Conservation (phyloP, 192 early-diverging fungal genomes). For the Gaertneriomyces semiglobifer region DNA sequence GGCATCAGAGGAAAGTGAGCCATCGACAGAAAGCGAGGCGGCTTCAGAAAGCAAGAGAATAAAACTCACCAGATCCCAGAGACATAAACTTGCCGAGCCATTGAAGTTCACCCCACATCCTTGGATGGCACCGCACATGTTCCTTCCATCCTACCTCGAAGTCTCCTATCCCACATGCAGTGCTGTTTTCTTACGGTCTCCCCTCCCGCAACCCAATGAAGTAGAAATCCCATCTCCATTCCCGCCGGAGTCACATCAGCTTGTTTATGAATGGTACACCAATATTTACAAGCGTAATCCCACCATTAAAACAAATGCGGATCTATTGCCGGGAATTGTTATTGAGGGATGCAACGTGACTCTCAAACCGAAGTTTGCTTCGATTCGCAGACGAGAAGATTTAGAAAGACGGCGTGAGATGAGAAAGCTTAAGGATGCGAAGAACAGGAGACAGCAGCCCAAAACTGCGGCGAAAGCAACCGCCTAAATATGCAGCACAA, state of each 20-base stretch:
- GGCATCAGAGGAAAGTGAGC: too few relatives aligned
- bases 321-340: slow-evolving; percentile 33
- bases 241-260: slow-evolving; percentile 82
- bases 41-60: slow-evolving; percentile 53
- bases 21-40: background rate
- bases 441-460: too few relatives aligned
- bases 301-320: slow-evolving; percentile 8
- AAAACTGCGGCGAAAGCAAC: too few relatives aligned
- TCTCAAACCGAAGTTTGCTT: slow-evolving; percentile 52
- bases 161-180: slow-evolving; percentile 95
- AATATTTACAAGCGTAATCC: slow-evolving; percentile 41
- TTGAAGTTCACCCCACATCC: too few relatives aligned
- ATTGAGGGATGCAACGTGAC: slow-evolving; percentile 37
- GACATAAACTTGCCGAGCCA: too few relatives aligned
- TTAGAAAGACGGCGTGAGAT: slow-evolving; percentile 6
- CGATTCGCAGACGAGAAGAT: slow-evolving; percentile 39
- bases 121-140: slow-evolving; percentile 82
- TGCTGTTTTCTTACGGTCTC: slow-evolving; percentile 79
- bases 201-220: slow-evolving; percentile 75
- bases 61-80: background rate
- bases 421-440: too few relatives aligned
- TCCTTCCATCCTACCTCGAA: slow-evolving; percentile 96
- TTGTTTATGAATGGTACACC: slow-evolving; percentile 91
- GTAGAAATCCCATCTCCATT: slow-evolving; percentile 94
- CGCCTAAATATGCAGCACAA: too few relatives aligned